Conservation (phyloP, 2,329 filamentous ascomycete species). For the Onygenales sp. region DNA sequence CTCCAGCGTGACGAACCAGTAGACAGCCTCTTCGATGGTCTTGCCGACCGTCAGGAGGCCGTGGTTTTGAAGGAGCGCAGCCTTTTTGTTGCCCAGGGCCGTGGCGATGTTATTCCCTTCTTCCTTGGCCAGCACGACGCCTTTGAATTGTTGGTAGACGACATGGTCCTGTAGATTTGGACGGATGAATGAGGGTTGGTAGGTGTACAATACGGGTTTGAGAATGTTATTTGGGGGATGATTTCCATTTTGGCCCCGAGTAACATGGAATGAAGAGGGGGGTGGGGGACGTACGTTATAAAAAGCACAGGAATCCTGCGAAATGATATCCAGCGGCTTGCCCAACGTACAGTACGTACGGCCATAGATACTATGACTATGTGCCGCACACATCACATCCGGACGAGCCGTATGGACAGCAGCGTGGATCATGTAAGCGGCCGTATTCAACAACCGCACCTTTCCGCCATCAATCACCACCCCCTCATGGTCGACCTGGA, state of each 20-base stretch:
- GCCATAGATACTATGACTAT: conserved; percentile 47
- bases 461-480: conserved; percentile 54
- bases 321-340: conserved; percentile 34
- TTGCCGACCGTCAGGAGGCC: conserved; percentile 42
- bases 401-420: conserved; percentile 48
- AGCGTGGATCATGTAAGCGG: conserved; percentile 43
- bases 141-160: conserved; percentile 45
- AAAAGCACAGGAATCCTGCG: conserved; percentile 38
- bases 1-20: conserved; percentile 46
- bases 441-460: conserved; percentile 37
- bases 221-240: too few relatives aligned
- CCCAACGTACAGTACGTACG: conserved; percentile 34
- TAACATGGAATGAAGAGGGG: not conserved
- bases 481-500: conserved; percentile 53
- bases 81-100: conserved; percentile 41
- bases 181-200: not conserved
- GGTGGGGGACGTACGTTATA: conserved; percentile 24
- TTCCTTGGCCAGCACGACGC: conserved; percentile 43
- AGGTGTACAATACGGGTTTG: not conserved
- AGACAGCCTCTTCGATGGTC: conserved; percentile 42
- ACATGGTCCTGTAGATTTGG: conserved; percentile 36
- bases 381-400: conserved; percentile 46
- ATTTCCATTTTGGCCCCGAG: too few relatives aligned
- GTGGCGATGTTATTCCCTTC: conserved; percentile 45
- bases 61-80: conserved; percentile 46